A percentile compares a stretch with the other conserved stretches of the same genome.
Conservation (phyloP, 345 rosid genomes). For the Gossypium turneri region DNA sequence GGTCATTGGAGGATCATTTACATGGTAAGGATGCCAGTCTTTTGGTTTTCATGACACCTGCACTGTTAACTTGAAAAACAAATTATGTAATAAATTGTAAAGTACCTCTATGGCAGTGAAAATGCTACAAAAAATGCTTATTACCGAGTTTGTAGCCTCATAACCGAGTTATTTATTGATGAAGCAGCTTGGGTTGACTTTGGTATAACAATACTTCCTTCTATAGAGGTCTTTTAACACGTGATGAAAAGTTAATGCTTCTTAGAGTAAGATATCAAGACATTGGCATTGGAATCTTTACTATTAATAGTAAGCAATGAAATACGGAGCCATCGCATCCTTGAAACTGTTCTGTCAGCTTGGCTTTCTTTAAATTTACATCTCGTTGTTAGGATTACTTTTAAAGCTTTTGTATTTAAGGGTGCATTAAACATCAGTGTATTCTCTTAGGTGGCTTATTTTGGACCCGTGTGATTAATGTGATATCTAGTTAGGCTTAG, state of each 20-base stretch:
- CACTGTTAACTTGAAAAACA: neutral
- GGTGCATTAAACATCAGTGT: neutral
- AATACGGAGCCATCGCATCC: too few relatives aligned
- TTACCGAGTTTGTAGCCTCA: neutral
- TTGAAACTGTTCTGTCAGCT: neutral
- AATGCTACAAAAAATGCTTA: neutral
- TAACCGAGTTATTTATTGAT: neutral
- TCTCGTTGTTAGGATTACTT: too few relatives aligned
- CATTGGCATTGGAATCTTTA: neutral
- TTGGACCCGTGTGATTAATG: neutral
- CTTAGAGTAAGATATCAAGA: neutral
- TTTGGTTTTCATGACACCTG: neutral
- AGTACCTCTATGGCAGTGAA: neutral
- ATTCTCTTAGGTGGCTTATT: neutral
- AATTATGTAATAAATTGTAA: neutral
- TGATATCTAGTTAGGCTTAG: too few relatives aligned
- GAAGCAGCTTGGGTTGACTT: neutral
- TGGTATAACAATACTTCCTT: neutral
- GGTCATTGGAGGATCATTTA: conserved; percentile 92
- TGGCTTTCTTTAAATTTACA: neutral
- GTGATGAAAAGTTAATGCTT: neutral
- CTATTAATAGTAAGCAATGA: too few relatives aligned
- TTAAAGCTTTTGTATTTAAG: too few relatives aligned
- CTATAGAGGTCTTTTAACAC: neutral
- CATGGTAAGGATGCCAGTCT: conserved; percentile 52